phyloP scores from a whole-genome alignment of 2,329 filamentous ascomycete genomes.

The Trichoderma atrobrunneum region DNA sequence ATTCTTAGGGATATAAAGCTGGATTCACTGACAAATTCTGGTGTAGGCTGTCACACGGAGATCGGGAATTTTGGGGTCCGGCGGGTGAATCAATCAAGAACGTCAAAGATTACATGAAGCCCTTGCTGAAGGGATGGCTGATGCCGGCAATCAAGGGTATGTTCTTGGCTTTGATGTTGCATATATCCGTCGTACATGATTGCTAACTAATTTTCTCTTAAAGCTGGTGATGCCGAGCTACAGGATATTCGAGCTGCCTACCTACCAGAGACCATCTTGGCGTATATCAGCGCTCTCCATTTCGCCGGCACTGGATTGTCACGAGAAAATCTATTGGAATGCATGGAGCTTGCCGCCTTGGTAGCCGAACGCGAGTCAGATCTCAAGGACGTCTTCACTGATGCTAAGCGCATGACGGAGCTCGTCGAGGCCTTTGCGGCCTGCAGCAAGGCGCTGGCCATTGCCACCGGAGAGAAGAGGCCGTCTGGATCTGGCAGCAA shows the following conservation, averaged over 20 bases:
- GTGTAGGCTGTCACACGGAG: constrained; percentile 10
- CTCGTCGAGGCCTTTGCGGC: constrained; percentile 73
- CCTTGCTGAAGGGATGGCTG: constrained; percentile 66
- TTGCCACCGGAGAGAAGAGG: constrained; percentile 55
- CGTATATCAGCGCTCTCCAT: constrained; percentile 78
- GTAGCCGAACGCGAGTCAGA: constrained; percentile 70
- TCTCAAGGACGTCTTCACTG: constrained; percentile 62
- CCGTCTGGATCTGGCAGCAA: constrained; percentile 50
- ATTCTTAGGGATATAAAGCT: neutral
- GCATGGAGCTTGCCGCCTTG: constrained; percentile 78
- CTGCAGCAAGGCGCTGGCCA: constrained; percentile 68
- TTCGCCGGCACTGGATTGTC: constrained; percentile 72
- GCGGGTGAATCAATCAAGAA: constrained; percentile 54
- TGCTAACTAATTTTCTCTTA: neutral
- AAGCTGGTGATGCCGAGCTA: constrained; percentile 57
- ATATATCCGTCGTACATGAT: neutral
- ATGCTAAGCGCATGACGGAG: constrained; percentile 68
- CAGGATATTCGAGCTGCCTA: constrained; percentile 69
- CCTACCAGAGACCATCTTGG: constrained; percentile 80
- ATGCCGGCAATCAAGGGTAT: constrained; percentile 53
- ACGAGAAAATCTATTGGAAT: constrained; percentile 74
- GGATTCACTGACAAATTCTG: neutral
- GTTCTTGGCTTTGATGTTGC: constrained; percentile 23
- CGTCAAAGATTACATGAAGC: constrained; percentile 56
- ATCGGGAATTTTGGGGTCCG: constrained; percentile 51